Percentiles rank a stretch among this genome's conserved stretches.
phyloP scores from a whole-genome alignment of 169 alveolate species.

The Plasmodium gonderi region DNA sequence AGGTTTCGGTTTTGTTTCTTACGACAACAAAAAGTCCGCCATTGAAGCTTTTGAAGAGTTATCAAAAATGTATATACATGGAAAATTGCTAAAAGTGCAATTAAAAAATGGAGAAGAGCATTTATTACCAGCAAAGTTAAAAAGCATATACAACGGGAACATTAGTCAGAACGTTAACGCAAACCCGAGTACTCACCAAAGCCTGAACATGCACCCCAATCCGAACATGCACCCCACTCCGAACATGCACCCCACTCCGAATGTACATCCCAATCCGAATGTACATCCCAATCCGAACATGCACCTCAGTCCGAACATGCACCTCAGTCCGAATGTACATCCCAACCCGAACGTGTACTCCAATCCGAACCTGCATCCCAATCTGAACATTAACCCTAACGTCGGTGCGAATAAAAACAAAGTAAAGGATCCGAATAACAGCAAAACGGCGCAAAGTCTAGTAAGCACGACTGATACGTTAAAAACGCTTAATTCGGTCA shows the following conservation, averaged over 20 bases:
- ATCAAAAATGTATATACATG: slow-evolving; percentile 79
- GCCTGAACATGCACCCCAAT: background rate
- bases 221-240: background rate
- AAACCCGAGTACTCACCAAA: background rate
- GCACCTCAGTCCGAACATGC: background rate
- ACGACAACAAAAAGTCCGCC: slow-evolving; percentile 81
- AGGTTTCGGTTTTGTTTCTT: slow-evolving; percentile 83
- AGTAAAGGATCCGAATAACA: slow-evolving; percentile 15
- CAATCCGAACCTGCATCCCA: background rate
- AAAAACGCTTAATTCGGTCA: slow-evolving; percentile 57
- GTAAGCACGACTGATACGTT: slow-evolving; percentile 69
- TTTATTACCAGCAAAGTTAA: slow-evolving; percentile 74
- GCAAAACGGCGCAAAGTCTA: slow-evolving; percentile 67
- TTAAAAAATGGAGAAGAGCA: slow-evolving; percentile 82
- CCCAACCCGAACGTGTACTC: background rate
- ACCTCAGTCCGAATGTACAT: background rate
- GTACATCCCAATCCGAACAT: background rate
- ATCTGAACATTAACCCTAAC: background rate
- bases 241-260: background rate
- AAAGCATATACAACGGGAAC: slow-evolving; percentile 17
- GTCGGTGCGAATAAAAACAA: slow-evolving; percentile 5
- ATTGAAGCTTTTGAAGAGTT: slow-evolving; percentile 83
- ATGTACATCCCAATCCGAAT: background rate
- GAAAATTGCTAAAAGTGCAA: slow-evolving; percentile 80
- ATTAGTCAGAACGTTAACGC: background rate